These are phyloP conservation scores for Linum tenue DNA, from an alignment of 345 rosid species.

Conservation along the genomic window DNA sequence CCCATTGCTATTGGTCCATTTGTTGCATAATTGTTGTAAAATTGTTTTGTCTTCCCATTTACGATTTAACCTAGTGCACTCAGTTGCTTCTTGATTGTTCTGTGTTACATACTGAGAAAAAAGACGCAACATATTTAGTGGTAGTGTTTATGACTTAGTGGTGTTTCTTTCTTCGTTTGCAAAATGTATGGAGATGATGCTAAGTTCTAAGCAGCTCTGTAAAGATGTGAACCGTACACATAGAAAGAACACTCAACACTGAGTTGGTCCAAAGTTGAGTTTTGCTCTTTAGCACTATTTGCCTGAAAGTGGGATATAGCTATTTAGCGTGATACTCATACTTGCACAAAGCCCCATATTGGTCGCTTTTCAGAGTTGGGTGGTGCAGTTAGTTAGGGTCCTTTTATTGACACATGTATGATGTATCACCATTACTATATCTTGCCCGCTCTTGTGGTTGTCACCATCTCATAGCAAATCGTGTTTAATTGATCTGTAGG, in stretches of 20 bases:
- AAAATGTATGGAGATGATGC: conserved; percentile 15
- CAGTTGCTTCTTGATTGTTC: conserved; percentile 2
- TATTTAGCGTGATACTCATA: too few species aligned
- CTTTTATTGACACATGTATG: background rate
- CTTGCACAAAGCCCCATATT: background rate
- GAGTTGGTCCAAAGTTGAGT: too few species aligned
- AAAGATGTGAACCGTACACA: conserved; percentile 16
- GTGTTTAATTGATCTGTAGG: too few species aligned
- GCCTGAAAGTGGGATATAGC: background rate
- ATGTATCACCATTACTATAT: background rate
- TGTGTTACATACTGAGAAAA: conserved; percentile 11
- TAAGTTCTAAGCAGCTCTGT: background rate
- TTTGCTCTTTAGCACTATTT: background rate
- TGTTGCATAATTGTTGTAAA: background rate
- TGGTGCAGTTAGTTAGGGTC: too few species aligned
- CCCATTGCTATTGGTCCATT: conserved; percentile 6
- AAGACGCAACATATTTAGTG: conserved; percentile 5
- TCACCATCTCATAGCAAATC: background rate
- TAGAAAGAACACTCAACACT: background rate
- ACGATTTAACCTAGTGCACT: conserved; percentile 13
- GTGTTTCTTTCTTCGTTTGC: conserved; percentile 5
- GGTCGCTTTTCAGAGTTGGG: background rate
- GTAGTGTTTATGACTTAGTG: conserved; percentile 1
- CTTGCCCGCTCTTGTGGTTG: background rate
- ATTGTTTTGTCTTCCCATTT: background rate